phyloP scores from a whole-genome alignment of 1,284 basidiomycete genomes.

The Erythrobasidium hasegawianum region DNA sequence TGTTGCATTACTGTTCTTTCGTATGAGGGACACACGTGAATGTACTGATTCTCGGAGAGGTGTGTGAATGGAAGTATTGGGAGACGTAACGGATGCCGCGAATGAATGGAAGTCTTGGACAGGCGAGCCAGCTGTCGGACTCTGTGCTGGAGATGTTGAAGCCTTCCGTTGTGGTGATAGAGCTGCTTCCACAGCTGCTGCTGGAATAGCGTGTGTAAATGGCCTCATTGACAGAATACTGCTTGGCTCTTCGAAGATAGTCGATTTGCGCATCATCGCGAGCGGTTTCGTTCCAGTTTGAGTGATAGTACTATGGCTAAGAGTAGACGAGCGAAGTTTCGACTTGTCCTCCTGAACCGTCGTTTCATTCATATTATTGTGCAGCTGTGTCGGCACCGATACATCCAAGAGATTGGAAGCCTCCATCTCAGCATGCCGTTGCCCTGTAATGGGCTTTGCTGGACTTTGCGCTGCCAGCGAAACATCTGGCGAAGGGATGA shows the following conservation, averaged over 20 bases:
- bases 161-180: not conserved
- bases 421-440: not conserved
- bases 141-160: slow-evolving; percentile 10
- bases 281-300: slow-evolving; percentile 4
- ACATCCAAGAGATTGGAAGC: slow-evolving; percentile 26
- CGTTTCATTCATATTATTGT: slow-evolving; percentile 7
- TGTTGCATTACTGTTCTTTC: not conserved
- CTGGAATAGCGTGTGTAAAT: not conserved
- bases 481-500: slow-evolving; percentile 23
- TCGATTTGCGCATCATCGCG: slow-evolving; percentile 22
- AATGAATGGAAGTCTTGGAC: slow-evolving; percentile 10
- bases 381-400: slow-evolving; percentile 19
- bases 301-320: not conserved
- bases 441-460: not conserved
- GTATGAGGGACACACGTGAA: not conserved
- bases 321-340: not conserved
- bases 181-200: not conserved
- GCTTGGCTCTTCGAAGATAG: slow-evolving; percentile 19
- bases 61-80: not conserved
- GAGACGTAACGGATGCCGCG: not conserved
- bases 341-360: slow-evolving; percentile 17
- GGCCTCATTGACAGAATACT: not conserved
- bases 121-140: not conserved
- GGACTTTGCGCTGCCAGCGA: slow-evolving; percentile 6
- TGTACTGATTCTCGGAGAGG: not conserved